phyloP scores from a whole-genome alignment of 2,329 filamentous ascomycete genomes.

The Colletotrichum spinosum region DNA sequence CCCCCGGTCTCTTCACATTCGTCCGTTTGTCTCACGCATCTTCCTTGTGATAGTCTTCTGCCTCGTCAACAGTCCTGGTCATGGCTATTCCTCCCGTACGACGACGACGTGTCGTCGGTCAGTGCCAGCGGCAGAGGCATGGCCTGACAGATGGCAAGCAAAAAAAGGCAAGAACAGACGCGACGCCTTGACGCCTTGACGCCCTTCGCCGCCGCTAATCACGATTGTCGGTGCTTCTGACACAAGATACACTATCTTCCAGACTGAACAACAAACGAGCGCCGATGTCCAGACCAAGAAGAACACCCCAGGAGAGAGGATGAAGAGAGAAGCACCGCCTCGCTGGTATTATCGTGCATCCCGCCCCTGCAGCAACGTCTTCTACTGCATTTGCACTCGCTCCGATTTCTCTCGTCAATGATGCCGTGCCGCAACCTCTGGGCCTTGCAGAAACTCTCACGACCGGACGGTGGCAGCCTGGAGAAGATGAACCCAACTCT shows the following conservation, averaged over 20 bases:
- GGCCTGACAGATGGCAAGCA: slow-evolving; percentile 3
- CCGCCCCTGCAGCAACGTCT: background rate
- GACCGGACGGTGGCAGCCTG: slow-evolving; percentile 28
- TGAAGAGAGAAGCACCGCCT: slow-evolving; percentile 32
- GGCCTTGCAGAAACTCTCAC: slow-evolving; percentile 12
- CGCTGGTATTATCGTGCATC: slow-evolving; percentile 22
- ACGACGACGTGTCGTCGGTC: background rate
- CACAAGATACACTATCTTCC: slow-evolving; percentile 30
- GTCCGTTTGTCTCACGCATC: too few species aligned
- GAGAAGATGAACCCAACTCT: background rate
- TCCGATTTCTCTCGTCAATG: too few species aligned
- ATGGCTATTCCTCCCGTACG: background rate
- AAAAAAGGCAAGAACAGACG: slow-evolving; percentile 29
- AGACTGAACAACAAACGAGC: slow-evolving; percentile 32
- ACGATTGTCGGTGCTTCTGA: slow-evolving; percentile 28
- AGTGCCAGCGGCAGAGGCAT: background rate
- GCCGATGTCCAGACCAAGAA: slow-evolving; percentile 32
- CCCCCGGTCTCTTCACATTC: too few species aligned
- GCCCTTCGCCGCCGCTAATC: slow-evolving; percentile 25
- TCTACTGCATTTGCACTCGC: background rate
- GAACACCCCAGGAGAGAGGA: slow-evolving; percentile 23
- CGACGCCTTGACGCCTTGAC: slow-evolving; percentile 28
- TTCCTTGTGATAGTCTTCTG: too few species aligned
- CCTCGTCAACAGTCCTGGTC: too few species aligned
- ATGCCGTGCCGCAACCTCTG: background rate